Evolutionary conservation across 2,329 filamentous ascomycete genomes (phyloP), one percentile per base, ranked within the genome.

Genomic region (Colletotrichum tofieldiae): DNA sequence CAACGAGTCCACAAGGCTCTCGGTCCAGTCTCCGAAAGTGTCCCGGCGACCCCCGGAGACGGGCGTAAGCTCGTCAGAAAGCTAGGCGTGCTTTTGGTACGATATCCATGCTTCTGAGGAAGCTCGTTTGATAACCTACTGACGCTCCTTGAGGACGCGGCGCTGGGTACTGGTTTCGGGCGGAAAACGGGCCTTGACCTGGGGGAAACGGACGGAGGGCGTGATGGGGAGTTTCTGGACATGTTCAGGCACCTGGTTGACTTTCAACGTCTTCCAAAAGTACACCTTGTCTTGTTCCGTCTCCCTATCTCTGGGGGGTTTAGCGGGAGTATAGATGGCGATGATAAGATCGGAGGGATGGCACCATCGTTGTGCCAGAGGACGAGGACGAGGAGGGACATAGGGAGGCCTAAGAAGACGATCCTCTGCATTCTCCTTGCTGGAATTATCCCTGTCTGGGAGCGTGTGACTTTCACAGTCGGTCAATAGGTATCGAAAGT

Each of bases 1-100:
- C 61, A 92, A 82, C 0, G 85, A 81, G 75, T 92, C 90, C 26
- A 92, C 86, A 60, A 92, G 78, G 0, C 89, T 91, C 3, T 89
- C 89, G 0, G 84, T 88, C 84, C 88, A 90, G 32, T 86, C 85
- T 6, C 87, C 86, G 75, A 89, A 89, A 0, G 81, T 79, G 65
- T 87, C 84, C 70, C 83, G 86, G 23, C 78, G 82, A n/a, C 77
- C 76, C 49, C 86, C 86, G 23, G 82, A 82, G 2, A 89, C 79
- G 20, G 88, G 87, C 32, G 79, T 77, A 6, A 89, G 77, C 78
- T 89, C 88, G 72, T 90, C 88, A 14, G 83, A 80, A 55, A 85
- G 77, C 87, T 87, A 89, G 1, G 88, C 88, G 65, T 85, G 77
- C 56, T 83, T 78, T 72, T 84, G 87, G 77, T 90, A 90, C 45